Percentiles rank a stretch among this genome's conserved stretches.
These are phyloP conservation scores for Silybum marianum DNA, from an alignment of 129 eudicot genomes.

Conservation along the genomic window DNA sequence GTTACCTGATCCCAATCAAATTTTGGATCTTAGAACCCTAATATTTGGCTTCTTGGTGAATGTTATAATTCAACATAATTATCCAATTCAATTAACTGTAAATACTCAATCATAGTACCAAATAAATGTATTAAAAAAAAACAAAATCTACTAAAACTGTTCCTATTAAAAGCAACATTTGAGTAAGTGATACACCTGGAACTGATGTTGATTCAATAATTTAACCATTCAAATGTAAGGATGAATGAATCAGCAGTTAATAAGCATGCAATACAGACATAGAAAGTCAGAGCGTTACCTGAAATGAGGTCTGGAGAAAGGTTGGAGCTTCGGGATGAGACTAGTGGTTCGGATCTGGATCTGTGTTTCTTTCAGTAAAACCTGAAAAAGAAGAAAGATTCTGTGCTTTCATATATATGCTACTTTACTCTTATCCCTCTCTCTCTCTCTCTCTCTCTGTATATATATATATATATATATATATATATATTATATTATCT, in stretches of 20 bases:
- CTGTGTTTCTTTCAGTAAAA: conserved; percentile 16
- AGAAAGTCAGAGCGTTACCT: conserved; percentile 15
- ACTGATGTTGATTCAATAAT: not conserved
- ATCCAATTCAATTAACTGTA: not conserved
- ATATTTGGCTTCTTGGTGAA: not conserved
- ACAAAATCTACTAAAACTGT: not conserved
- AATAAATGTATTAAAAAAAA: not conserved
- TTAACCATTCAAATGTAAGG: not conserved
- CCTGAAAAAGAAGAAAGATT: not conserved
- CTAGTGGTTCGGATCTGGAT: conserved; percentile 26
- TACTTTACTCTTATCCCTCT: conserved; percentile 11
- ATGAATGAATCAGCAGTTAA: conserved; percentile 2
- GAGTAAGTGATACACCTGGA: not conserved
- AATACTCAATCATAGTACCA: not conserved
- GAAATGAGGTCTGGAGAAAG: not conserved
- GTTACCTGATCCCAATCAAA: not conserved
- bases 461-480: not conserved
- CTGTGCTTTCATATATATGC: not conserved
- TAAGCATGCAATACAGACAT: not conserved
- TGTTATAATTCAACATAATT: not conserved
- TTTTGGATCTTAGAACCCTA: not conserved
- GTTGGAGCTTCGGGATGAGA: conserved; percentile 3
- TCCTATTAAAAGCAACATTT: not conserved
- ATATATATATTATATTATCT: not conserved
- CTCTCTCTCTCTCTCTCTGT: not conserved